Evolutionary conservation across 2,329 filamentous ascomycete species (phyloP).

Genomic region (Fusarium sororula): DNA sequence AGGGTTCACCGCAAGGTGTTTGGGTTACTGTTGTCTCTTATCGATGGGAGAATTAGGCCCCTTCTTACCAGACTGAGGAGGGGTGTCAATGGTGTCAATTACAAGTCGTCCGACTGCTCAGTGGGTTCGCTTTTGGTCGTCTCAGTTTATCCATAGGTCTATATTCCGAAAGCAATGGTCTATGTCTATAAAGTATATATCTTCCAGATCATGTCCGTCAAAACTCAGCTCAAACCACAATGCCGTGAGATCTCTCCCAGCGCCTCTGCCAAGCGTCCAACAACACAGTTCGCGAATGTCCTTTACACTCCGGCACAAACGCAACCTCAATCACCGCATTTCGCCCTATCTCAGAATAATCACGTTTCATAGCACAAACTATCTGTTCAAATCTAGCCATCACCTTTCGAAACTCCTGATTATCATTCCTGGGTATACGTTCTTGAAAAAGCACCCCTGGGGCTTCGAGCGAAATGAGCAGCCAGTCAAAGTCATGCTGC

Average conservation of each 20-base stretch:
- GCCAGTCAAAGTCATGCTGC: not conserved
- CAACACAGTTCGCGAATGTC: not conserved
- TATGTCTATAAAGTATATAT: constrained; percentile 1
- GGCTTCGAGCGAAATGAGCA: not conserved
- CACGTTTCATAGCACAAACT: not conserved
- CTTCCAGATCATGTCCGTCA: not conserved
- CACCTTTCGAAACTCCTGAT: not conserved
- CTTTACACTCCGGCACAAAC: not conserved
- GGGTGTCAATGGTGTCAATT: not conserved
- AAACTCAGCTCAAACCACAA: not conserved
- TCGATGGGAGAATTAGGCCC: not conserved
- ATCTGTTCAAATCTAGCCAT: constrained; percentile 4
- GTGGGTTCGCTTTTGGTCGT: not conserved
- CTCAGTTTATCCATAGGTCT: not conserved
- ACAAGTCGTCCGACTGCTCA: accelerated
- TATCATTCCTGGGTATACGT: not conserved
- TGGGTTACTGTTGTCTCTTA: not conserved
- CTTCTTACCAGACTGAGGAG: not conserved
- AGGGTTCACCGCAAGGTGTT: accelerated
- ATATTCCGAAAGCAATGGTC: not conserved
- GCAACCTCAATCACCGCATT: constrained; percentile 2
- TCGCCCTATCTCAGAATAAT: not conserved
- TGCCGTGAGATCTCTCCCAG: not conserved
- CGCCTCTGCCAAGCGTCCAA: not conserved
- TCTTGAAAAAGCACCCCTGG: not conserved